Evolutionary conservation across 208 protist genomes (phyloP).

Genomic region (Wallacemonas rigidus): DNA sequence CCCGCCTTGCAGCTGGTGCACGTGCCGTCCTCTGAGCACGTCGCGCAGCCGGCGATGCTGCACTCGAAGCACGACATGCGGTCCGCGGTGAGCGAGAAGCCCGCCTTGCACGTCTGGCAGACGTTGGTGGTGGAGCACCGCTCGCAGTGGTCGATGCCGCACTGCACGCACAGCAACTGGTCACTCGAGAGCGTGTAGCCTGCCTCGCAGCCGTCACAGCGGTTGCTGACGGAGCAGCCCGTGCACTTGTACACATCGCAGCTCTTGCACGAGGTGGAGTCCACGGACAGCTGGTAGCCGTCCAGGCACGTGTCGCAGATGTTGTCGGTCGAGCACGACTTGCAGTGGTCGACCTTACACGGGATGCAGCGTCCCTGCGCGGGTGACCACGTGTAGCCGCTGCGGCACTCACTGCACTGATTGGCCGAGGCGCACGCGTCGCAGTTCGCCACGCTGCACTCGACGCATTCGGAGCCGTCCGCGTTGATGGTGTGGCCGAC

Average conservation of each 20-base stretch:
- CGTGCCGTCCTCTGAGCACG: conserved; percentile 1
- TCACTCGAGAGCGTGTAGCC: conserved; percentile 5
- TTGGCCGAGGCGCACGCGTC: neutral
- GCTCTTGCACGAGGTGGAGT: neutral
- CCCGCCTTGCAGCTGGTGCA: neutral
- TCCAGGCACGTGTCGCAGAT: neutral
- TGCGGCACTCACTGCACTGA: neutral
- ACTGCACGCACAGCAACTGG: neutral
- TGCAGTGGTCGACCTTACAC: neutral
- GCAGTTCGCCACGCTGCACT: neutral
- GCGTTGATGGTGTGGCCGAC: neutral
- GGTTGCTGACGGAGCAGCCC: neutral
- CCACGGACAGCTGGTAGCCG: neutral
- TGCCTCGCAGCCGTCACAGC: neutral
- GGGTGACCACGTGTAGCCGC: neutral
- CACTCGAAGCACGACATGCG: neutral
- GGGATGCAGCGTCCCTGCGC: neutral
- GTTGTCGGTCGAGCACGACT: neutral
- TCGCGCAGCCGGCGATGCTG: neutral
- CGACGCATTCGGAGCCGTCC: neutral
- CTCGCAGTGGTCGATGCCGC: conserved; percentile 1
- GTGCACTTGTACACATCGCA: neutral
- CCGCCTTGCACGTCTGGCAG: neutral
- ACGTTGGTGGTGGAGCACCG: neutral
- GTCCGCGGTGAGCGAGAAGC: neutral